Percentiles rank a stretch among this genome's conserved stretches.
Conservation (phyloP, 805 yeast species). For the Candida oleophila region DNA sequence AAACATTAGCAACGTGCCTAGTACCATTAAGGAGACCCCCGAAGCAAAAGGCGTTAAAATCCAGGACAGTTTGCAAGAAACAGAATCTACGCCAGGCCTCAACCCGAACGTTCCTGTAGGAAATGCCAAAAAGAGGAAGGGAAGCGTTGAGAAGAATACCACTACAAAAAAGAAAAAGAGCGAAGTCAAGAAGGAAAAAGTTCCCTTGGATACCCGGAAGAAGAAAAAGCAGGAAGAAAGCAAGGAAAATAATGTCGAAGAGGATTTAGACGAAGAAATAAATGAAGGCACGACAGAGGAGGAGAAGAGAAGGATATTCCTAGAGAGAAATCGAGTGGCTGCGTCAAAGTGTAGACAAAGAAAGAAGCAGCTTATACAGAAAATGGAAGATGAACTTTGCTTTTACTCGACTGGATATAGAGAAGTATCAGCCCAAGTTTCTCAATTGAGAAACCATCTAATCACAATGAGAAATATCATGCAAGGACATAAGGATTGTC, state of each 20-base stretch:
- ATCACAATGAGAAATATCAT: slow-evolving; percentile 47
- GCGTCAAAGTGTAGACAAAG: slow-evolving; percentile 95
- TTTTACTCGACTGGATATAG: slow-evolving; percentile 71
- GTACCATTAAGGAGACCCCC: slow-evolving; percentile 1
- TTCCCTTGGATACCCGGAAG: background rate
- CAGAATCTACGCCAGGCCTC: background rate
- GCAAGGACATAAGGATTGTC: slow-evolving; percentile 51
- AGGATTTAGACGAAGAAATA: slow-evolving; percentile 5
- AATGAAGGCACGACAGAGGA: slow-evolving; percentile 21
- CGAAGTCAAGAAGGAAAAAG: slow-evolving; percentile 1
- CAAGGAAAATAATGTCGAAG: slow-evolving; percentile 5
- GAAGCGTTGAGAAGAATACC: slow-evolving; percentile 1
- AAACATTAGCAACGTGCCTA: background rate
- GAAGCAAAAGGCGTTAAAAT: background rate
- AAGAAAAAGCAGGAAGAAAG: slow-evolving; percentile 9
- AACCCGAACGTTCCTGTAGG: background rate
- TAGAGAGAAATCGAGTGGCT: slow-evolving; percentile 92
- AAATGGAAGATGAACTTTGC: slow-evolving; percentile 76
- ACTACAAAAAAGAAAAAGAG: slow-evolving; percentile 4
- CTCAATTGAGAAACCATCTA: slow-evolving; percentile 59
- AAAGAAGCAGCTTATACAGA: slow-evolving; percentile 82
- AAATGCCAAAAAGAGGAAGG: background rate
- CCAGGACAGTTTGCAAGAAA: slow-evolving; percentile 8
- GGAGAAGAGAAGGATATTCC: slow-evolving; percentile 64
- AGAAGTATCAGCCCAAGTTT: slow-evolving; percentile 57